These are phyloP conservation scores for Apiotrichum siamense DNA, from an alignment of 1,284 basidiomycete species.

Conservation along the genomic window DNA sequence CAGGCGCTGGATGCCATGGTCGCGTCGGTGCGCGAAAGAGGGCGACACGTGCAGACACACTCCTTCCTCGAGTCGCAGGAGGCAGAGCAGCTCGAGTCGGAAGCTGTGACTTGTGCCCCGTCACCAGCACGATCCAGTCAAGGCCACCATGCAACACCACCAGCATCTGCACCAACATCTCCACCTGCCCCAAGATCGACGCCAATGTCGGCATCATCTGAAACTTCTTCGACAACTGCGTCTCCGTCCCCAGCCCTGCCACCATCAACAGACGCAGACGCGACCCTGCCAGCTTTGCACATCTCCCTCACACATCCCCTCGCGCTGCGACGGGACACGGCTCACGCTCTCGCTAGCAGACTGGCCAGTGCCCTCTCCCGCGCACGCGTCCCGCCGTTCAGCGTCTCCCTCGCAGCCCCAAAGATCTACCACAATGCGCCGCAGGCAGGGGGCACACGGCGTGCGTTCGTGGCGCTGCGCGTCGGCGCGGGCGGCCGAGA, in stretches of 20 bases:
- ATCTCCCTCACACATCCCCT: slow-evolving; percentile 45
- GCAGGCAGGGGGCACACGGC: no score
- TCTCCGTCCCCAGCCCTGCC: slow-evolving; percentile 1
- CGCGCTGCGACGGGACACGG: slow-evolving; percentile 28
- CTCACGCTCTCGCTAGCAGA: neutral
- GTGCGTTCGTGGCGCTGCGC: slow-evolving; percentile 42
- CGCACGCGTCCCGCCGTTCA: slow-evolving; percentile 5
- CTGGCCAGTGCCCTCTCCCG: neutral
- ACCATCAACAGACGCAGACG: neutral
- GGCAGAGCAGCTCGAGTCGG: no score
- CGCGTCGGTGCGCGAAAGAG: neutral
- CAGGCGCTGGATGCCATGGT: slow-evolving; percentile 20
- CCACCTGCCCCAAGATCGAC: no score
- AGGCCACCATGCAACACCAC: neutral
- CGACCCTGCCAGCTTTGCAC: slow-evolving; percentile 22
- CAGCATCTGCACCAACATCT: no score
- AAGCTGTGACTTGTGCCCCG: no score
- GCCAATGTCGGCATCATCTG: no score
- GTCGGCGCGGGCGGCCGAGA: slow-evolving; percentile 36
- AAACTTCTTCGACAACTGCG: neutral
- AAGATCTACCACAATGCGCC: slow-evolving; percentile 30
- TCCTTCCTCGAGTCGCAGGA: slow-evolving; percentile 19
- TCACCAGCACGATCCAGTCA: neutral
- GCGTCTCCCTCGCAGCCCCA: slow-evolving; percentile 23
- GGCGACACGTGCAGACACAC: slow-evolving; percentile 18